phyloP scores from a whole-genome alignment of 306 rosid species.

The Datisca glomerata region DNA sequence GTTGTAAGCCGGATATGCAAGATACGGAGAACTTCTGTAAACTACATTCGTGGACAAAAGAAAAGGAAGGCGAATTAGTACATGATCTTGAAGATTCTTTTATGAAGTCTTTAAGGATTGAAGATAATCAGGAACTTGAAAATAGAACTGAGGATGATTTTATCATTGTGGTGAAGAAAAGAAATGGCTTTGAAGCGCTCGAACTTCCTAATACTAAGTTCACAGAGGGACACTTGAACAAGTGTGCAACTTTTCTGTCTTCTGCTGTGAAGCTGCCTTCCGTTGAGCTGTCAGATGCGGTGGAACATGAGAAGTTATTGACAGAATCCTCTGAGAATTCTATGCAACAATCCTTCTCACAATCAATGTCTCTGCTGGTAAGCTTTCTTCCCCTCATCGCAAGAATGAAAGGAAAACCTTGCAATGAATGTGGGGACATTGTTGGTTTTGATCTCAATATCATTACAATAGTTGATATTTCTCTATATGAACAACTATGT shows the following conservation, averaged over 20 bases:
- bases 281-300: constrained; percentile 19
- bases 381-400: constrained; percentile 8
- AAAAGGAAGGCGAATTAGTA: constrained; percentile 17
- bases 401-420: no score
- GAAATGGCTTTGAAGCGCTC: constrained; percentile 1
- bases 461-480: background rate
- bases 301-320: constrained; percentile 23
- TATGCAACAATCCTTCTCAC: constrained; percentile 17
- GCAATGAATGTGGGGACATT: no score
- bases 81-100: constrained; percentile 30
- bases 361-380: constrained; percentile 40
- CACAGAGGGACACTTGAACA: constrained; percentile 17
- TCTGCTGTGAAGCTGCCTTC: constrained; percentile 14
- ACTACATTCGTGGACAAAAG: constrained; percentile 20
- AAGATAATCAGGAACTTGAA: constrained; percentile 23
- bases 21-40: constrained; percentile 14
- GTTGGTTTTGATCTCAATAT: background rate
- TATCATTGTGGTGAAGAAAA: constrained; percentile 9
- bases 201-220: constrained; percentile 6
- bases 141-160: constrained; percentile 9
- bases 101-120: constrained; percentile 25
- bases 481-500: background rate
- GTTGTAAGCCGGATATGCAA: constrained; percentile 18
- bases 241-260: constrained; percentile 34
- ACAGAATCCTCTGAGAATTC: constrained; percentile 18